Evolutionary conservation across 202 grass and related monocot species (phyloP).

Genomic region (Tripidium arundinaceum): DNA sequence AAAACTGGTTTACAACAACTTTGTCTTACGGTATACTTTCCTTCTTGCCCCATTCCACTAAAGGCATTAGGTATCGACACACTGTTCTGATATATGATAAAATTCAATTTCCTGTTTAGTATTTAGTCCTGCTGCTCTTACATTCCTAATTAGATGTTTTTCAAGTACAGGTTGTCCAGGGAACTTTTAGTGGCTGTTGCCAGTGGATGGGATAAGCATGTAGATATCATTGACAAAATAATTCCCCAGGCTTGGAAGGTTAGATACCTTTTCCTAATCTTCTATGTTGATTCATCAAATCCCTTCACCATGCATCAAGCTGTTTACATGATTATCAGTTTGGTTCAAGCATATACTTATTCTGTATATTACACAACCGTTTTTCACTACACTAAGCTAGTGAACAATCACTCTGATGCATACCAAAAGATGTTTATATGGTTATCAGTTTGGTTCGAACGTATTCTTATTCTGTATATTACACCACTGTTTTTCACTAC

Average conservation of each 20-base stretch:
- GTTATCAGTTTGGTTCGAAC: neutral
- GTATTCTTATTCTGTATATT: neutral
- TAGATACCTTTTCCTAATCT: slow-evolving; percentile 8
- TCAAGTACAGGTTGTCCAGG: slow-evolving; percentile 52
- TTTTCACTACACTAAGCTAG: neutral
- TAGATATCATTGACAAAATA: slow-evolving; percentile 78
- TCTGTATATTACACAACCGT: neutral
- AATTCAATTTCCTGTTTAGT: slow-evolving; percentile 23
- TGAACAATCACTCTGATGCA: neutral
- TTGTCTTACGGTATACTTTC: slow-evolving; percentile 69
- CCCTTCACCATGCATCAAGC: neutral
- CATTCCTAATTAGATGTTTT: slow-evolving; percentile 37
- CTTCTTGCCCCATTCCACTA: neutral
- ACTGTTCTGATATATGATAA: slow-evolving; percentile 12
- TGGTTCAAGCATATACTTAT: neutral
- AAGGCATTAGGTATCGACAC: neutral
- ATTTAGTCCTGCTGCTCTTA: slow-evolving; percentile 19
- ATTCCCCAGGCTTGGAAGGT: slow-evolving; percentile 97
- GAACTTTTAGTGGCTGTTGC: slow-evolving; percentile 76
- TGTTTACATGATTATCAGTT: neutral
- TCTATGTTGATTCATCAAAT: slow-evolving; percentile 6
- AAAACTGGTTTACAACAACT: slow-evolving; percentile 91
- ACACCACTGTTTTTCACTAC: neutral
- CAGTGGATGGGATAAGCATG: slow-evolving; percentile 78
- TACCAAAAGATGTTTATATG: neutral